These are phyloP conservation scores for Gnomoniopsis sp. DNA, from an alignment of 2,329 filamentous ascomycete species.

Conservation along the genomic window DNA sequence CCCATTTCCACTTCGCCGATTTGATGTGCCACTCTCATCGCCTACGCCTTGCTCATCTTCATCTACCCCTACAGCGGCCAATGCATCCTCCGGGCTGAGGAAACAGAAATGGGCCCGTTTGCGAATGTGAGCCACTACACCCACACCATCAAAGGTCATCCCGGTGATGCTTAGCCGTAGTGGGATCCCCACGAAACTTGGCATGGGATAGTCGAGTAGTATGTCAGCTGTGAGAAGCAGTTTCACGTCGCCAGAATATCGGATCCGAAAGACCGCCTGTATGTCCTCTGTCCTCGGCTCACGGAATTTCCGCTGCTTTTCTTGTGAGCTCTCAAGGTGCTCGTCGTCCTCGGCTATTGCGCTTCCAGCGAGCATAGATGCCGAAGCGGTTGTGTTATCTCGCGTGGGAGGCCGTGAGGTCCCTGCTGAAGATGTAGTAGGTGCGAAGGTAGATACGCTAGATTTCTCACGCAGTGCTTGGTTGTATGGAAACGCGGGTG, in stretches of 20 bases:
- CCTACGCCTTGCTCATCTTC: constrained; percentile 28
- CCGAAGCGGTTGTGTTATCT: constrained; percentile 34
- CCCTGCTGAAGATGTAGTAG: constrained; percentile 47
- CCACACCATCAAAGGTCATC: constrained; percentile 90
- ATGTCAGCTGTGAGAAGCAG: constrained; percentile 93
- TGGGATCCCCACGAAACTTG: constrained; percentile 93
- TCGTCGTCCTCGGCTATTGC: constrained; percentile 38
- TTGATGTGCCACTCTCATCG: constrained; percentile 22
- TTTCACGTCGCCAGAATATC: constrained; percentile 82
- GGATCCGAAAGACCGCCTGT: constrained; percentile 87
- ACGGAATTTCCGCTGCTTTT: constrained; percentile 43
- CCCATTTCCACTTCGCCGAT: constrained; percentile 37
- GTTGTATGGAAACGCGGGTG: constrained; percentile 14
- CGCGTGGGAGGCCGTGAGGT: constrained; percentile 57
- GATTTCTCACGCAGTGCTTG: constrained; percentile 51
- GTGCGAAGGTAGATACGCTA: constrained; percentile 59
- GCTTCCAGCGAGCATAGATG: constrained; percentile 29
- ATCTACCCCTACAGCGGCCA: constrained; percentile 61
- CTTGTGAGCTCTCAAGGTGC: constrained; percentile 23
- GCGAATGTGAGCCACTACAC: constrained; percentile 86
- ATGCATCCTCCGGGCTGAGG: constrained; percentile 84
- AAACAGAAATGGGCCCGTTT: constrained; percentile 93
- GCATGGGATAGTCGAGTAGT: constrained; percentile 95
- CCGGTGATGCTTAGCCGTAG: constrained; percentile 94
- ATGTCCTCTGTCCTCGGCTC: constrained; percentile 82